phyloP scores from a whole-genome alignment of 2,329 filamentous ascomycete genomes.

The Metarhizium rileyi region DNA sequence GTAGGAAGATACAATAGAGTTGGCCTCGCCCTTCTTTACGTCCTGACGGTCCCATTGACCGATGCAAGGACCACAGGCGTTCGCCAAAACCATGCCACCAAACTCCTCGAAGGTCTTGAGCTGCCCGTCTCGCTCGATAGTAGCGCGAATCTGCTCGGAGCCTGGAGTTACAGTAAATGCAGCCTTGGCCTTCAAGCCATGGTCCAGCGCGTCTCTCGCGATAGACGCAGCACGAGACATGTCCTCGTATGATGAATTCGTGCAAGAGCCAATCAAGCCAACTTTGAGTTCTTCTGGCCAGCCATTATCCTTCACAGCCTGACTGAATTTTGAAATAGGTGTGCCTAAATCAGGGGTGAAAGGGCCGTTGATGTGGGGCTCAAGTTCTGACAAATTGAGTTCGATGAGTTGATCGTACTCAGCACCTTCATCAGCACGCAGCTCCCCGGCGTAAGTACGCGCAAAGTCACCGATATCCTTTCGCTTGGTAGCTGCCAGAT shows the following conservation, averaged over 20 bases:
- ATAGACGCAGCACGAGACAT: constrained; percentile 92
- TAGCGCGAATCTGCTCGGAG: constrained; percentile 93
- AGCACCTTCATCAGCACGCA: constrained; percentile 78
- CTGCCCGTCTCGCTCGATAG: constrained; percentile 83
- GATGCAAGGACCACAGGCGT: constrained; percentile 88
- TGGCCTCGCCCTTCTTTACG: constrained; percentile 88
- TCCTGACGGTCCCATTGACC: constrained; percentile 93
- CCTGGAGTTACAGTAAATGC: constrained; percentile 93
- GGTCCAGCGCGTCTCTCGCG: constrained; percentile 79
- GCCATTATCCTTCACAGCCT: constrained; percentile 85
- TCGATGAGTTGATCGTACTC: constrained; percentile 96
- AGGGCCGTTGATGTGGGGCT: constrained; percentile 97
- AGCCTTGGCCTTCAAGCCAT: constrained; percentile 89
- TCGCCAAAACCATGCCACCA: constrained; percentile 87
- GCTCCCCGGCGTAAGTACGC: constrained; percentile 72
- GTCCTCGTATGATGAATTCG: constrained; percentile 78
- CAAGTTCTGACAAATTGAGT: constrained; percentile 88
- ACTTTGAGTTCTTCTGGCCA: constrained; percentile 98
- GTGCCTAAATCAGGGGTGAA: constrained; percentile 98
- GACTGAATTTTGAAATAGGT: constrained; percentile 94
- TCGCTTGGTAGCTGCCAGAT: constrained; percentile 85
- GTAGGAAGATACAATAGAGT: constrained; percentile 98
- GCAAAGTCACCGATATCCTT: constrained; percentile 84
- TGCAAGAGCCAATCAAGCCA: constrained; percentile 95
- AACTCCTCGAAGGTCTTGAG: constrained; percentile 94